Base-by-base conservation (phyloP, 2,329 filamentous ascomycete species). In the Lizonia empirigonia region DNA sequence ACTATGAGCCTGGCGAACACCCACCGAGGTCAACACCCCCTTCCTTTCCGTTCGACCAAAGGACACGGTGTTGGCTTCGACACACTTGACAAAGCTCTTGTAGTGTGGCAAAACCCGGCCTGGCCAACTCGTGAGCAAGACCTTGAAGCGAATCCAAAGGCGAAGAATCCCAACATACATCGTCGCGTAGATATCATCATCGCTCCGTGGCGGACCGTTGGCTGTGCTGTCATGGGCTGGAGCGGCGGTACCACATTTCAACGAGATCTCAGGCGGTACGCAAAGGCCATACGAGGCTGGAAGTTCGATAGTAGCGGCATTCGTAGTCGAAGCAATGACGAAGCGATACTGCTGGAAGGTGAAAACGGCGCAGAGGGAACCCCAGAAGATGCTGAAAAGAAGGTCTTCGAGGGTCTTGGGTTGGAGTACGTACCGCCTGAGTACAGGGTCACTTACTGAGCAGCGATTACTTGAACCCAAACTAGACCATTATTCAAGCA, bases 231-330 rank as follows among this genome's bases (percentile, higher is more conserved):
- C 4, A 76, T 93, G 15, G 92, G 91, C 1, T 97, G 93, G 94
- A 88, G 84, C 13, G 90, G 91, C 1, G 93, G 86, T 1, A 96
- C 87, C 0, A 97, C 91, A 0, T 97, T 97, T 61, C 85, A 97
- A 76, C 80, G 93, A 19, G 94, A 97, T 71, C 70, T 97, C 45
- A 79, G 93, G 32, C 78, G 87, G 26, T 96, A 93, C 73, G 90
- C 87, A 54, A 92, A 90, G 71, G 80, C 85, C 29, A 79, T 82
- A 50, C 86, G 83, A 63, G 79, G 79, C 0, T 87, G 90, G 80
- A 96, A 94, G 71, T 97, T 97, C 68, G 92, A 97, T 68, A 94
- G 89, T 56, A 95, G 90, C 64, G 94, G 94, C 0, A 83, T 96
- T 9, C 81, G 91, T 35, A 85, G 85, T 63, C 79, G 86, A 7